phyloP scores from a whole-genome alignment of 345 rosid species.

The Turnera subulata region DNA sequence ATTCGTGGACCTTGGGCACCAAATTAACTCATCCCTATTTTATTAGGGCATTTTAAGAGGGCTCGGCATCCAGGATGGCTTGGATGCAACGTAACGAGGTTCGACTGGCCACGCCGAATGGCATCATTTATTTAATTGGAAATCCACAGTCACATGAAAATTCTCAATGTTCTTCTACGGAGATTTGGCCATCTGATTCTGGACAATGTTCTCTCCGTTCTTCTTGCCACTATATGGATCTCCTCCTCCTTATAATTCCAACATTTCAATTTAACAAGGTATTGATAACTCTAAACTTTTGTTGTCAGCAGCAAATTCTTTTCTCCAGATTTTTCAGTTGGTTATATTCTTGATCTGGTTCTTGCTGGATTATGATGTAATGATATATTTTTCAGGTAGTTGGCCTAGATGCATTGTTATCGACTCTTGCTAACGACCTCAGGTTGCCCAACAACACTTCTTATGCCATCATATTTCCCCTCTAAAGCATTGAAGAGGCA shows the following conservation, averaged over 20 bases:
- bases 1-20: too few species aligned
- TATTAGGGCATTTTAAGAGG: too few species aligned
- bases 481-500: slow-evolving; percentile 61
- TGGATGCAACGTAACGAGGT: too few species aligned
- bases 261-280: slow-evolving; percentile 88
- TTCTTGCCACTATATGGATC: slow-evolving; percentile 69
- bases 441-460: slow-evolving; percentile 68
- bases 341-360: slow-evolving; percentile 1
- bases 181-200: slow-evolving; percentile 68
- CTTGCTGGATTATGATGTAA: background rate
- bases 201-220: slow-evolving; percentile 54
- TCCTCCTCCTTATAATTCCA: slow-evolving; percentile 60
- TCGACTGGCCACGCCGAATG: slow-evolving; percentile 77
- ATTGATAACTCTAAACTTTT: slow-evolving; percentile 12
- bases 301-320: background rate
- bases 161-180: slow-evolving; percentile 81
- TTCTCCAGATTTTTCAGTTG: background rate
- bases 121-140: slow-evolving; percentile 77
- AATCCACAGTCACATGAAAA: slow-evolving; percentile 86
- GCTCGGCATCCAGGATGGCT: too few species aligned
- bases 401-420: slow-evolving; percentile 52
- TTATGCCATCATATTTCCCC: slow-evolving; percentile 90
- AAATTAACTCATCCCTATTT: too few species aligned
- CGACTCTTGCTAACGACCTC: slow-evolving; percentile 58
- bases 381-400: slow-evolving; percentile 73